Evolutionary conservation across 805 yeast species (phyloP).

Genomic region (Yarrowia sp.): DNA sequence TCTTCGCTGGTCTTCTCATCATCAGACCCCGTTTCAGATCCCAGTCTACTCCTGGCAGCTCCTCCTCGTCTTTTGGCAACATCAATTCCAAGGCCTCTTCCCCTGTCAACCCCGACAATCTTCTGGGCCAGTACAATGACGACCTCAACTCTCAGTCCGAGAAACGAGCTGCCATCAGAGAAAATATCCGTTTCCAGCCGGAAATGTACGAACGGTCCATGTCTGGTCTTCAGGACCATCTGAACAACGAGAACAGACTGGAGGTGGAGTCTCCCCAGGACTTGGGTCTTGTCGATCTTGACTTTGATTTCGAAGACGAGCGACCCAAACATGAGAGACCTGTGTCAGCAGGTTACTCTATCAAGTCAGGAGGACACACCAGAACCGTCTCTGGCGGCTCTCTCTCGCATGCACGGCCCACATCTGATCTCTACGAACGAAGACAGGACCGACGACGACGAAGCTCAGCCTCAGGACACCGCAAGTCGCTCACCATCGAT

Average conservation of each 20-base stretch:
- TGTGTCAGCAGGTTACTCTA: not conserved
- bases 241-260: too few relatives aligned
- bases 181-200: slow-evolving; percentile 11
- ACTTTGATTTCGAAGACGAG: slow-evolving; percentile 13
- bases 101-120: not conserved
- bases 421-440: not conserved
- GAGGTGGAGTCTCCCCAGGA: not conserved
- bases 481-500: slow-evolving; percentile 23
- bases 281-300: not conserved
- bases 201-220: not conserved
- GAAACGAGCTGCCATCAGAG: slow-evolving; percentile 8
- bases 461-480: not conserved
- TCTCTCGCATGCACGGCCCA: not conserved
- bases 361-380: too few relatives aligned
- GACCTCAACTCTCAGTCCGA: slow-evolving; percentile 8
- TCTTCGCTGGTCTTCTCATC: not conserved
- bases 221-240: slow-evolving; percentile 2
- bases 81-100: not conserved
- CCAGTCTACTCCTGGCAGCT: not conserved
- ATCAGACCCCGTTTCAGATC: slow-evolving; percentile 1
- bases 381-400: not conserved
- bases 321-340: slow-evolving; percentile 1
- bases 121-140: slow-evolving; percentile 15
- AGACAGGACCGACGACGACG: slow-evolving; percentile 3
- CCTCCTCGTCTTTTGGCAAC: not conserved